Percentiles rank a stretch among this genome's conserved stretches.
Conservation (phyloP, 345 rosid genomes). For the Eucalyptus regnans region DNA sequence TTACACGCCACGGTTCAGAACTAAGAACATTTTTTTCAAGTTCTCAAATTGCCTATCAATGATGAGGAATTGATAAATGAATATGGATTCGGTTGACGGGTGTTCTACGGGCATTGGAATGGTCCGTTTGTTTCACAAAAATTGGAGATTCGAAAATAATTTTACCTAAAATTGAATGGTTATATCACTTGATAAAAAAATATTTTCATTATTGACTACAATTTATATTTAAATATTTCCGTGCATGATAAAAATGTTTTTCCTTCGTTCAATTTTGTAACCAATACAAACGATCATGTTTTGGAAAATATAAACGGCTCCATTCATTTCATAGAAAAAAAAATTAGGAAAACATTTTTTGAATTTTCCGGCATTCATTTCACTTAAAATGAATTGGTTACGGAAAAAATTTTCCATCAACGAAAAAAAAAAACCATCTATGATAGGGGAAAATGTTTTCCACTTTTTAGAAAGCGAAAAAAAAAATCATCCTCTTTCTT, state of each 20-base stretch:
- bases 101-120: background rate
- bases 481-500: no score
- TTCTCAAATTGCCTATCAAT: background rate
- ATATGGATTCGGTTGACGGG: background rate
- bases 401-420: fast-evolving
- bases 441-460: fast-evolving
- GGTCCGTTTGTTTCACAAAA: fast-evolving
- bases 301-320: background rate
- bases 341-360: no score
- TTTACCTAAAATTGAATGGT: background rate
- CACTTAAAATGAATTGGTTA: fast-evolving
- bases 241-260: background rate
- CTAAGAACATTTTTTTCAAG: background rate
- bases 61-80: background rate
- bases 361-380: fast-evolving
- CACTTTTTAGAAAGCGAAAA: no score
- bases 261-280: background rate
- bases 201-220: background rate
- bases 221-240: background rate
- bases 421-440: fast-evolving
- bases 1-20: background rate
- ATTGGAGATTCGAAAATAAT: background rate
- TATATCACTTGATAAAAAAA: background rate
- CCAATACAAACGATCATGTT: background rate
- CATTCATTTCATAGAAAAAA: fast-evolving